Evolutionary conservation across 225 moss, liverwort and hornwort species (phyloP), one percentile per base, ranked within the genome.

Genomic region (Sphagnum contortum): DNA sequence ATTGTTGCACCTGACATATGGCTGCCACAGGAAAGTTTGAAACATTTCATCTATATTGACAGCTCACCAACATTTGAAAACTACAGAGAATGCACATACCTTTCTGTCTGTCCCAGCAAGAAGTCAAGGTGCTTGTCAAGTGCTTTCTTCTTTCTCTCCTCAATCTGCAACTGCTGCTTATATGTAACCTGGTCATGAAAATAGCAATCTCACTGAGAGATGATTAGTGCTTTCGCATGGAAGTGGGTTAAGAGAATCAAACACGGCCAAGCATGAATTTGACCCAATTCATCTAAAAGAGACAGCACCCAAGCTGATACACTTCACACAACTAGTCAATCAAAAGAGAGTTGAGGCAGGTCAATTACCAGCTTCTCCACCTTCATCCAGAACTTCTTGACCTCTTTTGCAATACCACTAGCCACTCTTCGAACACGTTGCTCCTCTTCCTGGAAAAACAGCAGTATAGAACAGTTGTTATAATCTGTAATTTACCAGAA

Each of bases 321-420:
- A 29, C 29, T 29, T 29, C 29, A 0, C 29, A 29, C 29, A 29
- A 29, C 29, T 29, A 29, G 29, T 29, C 29, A 29, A 29, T 29
- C 29, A 29, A 29, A 29, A 29, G 29, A 29, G 29, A 29, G 29
- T 29, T 29, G 29, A 29, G 29, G 29, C 29, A 29, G 29, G 29
- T 29, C 29, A 29, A 29, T 78, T 79, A 96, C 96, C 88, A 92
- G 77, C 75, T 96, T 96, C 70, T 96, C 96, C 61, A 96, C 90
- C 70, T 96, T 96, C 66, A 92, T 79, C 96, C 96, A 96, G 72
- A 96, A 96, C 76, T 92, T 96, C 87, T 92, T 96, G 63, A 96
- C 96, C 14, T 96, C 96, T 70, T 96, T 96, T 12, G 96, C 92
- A 61, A 96, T 89, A 74, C 79, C 85, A 68, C 92, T 87, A 4